Conservation (phyloP, 2,329 filamentous ascomycete species). For the Claviceps citrina region DNA sequence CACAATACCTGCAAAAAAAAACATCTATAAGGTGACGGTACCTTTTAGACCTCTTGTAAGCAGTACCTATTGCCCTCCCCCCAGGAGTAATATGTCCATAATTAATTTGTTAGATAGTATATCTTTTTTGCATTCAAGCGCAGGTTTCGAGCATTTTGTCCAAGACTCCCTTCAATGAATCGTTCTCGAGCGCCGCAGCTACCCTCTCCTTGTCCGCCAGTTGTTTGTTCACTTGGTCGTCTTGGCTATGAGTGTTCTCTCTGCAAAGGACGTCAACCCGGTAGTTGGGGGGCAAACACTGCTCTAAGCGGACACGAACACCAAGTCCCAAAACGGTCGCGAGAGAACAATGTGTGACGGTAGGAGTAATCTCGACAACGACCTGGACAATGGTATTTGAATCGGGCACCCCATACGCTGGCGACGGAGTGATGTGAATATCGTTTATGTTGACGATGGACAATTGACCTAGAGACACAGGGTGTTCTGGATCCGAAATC, state of each 20-base stretch:
- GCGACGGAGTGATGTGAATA: slow-evolving; percentile 53
- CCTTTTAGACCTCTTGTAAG: no score
- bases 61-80: no score
- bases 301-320: slow-evolving; percentile 79
- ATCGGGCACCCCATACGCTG: slow-evolving; percentile 23
- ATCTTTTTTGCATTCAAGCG: slow-evolving; percentile 33
- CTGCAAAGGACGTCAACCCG: slow-evolving; percentile 88
- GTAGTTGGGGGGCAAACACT: slow-evolving; percentile 80
- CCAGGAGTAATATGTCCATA: no score
- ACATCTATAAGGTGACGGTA: no score
- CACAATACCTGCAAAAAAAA: no score
- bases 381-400: slow-evolving; percentile 52
- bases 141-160: slow-evolving; percentile 90
- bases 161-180: slow-evolving; percentile 72
- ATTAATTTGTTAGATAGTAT: no score
- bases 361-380: slow-evolving; percentile 81
- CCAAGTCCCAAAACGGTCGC: slow-evolving; percentile 93
- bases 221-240: slow-evolving; percentile 94
- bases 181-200: slow-evolving; percentile 86
- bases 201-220: slow-evolving; percentile 92
- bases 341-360: slow-evolving; percentile 90
- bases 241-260: slow-evolving; percentile 87
- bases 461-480: slow-evolving; percentile 79
- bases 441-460: slow-evolving; percentile 94
- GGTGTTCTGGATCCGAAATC: slow-evolving; percentile 93